Base-by-base conservation (phyloP, 148 eudicot genomes). In the Rhododendron kiyosumense region DNA sequence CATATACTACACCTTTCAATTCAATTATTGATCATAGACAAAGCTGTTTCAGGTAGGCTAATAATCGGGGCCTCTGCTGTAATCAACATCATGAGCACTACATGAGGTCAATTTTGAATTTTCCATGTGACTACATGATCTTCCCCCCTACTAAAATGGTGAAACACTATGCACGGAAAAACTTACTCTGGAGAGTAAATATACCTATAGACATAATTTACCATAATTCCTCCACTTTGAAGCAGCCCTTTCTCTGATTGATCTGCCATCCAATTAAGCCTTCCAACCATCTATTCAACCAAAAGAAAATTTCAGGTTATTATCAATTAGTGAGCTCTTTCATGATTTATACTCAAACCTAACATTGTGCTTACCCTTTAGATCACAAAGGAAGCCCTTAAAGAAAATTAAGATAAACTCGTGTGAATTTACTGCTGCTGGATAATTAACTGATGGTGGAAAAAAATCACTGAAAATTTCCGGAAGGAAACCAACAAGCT, bases 251-350 rank as follows among this genome's bases (percentile, higher is more conserved):
- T 97, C 77, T 91, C 94, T 81, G 98, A 97, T 83, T 83, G 90
- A 85, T 97, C 98, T 51, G 99, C 99, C 98, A 97, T 93, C 99
- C 99, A 97, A 83, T 93, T 94, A 80, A 97, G 89, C 89, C 95
- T 92, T 86, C 94, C 98, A 84, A 94, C 84, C 92, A 92, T 92
- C 97, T 94, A 86, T 82, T 54, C 36, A 79, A 49, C 34, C 32
- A 51, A 4, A 79, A 41, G 30, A 81, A 36, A 78, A 84, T 2
- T 69, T 73, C 3, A 11, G n/a, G 20, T 76, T 32, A 73, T 13
- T 57, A 32, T 54, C 46, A 2, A 51, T 22, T 30, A 45, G 49
- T 2, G 5, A 28, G 81, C 17, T 82, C 52, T 1, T 15, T 59
- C 34, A 36, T 78, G 43, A 77, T 78, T 10, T 73, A 24, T 73